Conservation (phyloP, 192 early-diverging fungal species). For the Linnemannia elongata region DNA sequence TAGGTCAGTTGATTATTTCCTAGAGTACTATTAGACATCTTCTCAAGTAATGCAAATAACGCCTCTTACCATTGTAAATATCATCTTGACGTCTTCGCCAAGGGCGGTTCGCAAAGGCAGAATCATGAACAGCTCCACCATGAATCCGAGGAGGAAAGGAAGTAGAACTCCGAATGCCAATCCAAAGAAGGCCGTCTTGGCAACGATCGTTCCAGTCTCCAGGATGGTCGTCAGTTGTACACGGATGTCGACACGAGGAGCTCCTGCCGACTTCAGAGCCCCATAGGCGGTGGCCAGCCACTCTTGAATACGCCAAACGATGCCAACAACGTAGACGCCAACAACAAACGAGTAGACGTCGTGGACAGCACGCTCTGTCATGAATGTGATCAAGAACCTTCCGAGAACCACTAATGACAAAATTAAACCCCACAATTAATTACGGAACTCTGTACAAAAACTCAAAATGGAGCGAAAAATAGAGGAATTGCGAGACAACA, state of each 20-base stretch:
- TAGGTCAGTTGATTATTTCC: too few relatives aligned
- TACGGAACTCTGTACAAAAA: background rate
- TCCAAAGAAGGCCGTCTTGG: constrained; percentile 66
- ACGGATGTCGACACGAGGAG: constrained; percentile 18
- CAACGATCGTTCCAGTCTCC: constrained; percentile 23
- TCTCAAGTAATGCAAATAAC: background rate
- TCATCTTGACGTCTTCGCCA: constrained; percentile 31
- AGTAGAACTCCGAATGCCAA: constrained; percentile 73
- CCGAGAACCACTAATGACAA: constrained; percentile 70
- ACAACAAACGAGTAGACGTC: constrained; percentile 83
- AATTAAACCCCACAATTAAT: constrained; percentile 10
- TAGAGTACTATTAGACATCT: background rate
- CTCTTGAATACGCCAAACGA: constrained; percentile 36
- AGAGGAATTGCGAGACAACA: constrained; percentile 22
- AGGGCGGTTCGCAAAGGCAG: constrained; percentile 64
- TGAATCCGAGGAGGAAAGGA: constrained; percentile 75
- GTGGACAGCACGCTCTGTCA: constrained; percentile 72
- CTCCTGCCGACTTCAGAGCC: constrained; percentile 13
- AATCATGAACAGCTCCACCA: constrained; percentile 83
- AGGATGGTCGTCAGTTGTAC: constrained; percentile 19
- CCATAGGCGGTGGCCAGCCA: constrained; percentile 42
- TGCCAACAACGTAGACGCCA: constrained; percentile 72
- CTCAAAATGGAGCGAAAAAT: background rate
- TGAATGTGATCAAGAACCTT: constrained; percentile 60
- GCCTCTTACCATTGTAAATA: constrained; percentile 56